Percentiles rank a stretch among this genome's conserved stretches.
These are phyloP conservation scores for Populus trichocarpa DNA, from an alignment of 441 rosid genomes.

Conservation along the genomic window DNA sequence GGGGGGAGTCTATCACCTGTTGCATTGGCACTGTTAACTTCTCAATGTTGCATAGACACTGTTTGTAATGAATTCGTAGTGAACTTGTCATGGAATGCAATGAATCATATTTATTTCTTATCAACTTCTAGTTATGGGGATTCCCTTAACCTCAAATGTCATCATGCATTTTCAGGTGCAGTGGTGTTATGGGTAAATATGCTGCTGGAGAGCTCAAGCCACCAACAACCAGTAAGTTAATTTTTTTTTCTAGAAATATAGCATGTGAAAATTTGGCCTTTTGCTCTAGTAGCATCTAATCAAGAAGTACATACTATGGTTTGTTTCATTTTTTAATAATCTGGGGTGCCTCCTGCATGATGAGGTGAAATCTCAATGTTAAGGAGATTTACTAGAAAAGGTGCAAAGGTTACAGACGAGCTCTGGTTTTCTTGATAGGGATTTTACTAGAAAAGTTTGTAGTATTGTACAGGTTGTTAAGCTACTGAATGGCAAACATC, in stretches of 20 bases:
- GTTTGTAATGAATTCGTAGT: not conserved
- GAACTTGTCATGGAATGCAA: not conserved
- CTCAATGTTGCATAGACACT: not conserved
- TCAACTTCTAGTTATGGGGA: not conserved
- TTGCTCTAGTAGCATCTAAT: not conserved
- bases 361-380: constrained; percentile 2
- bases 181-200: constrained; percentile 99
- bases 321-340: not conserved
- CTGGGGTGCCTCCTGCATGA: not conserved
- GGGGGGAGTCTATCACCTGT: no score
- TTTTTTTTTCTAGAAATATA: not conserved
- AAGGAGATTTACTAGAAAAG: not conserved
- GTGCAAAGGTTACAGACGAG: not conserved
- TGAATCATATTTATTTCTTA: not conserved
- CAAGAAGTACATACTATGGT: not conserved
- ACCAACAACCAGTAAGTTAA: constrained; percentile 76
- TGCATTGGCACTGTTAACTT: no score
- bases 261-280: not conserved
- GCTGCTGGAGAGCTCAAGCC: constrained; percentile 99
- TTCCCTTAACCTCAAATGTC: not conserved
- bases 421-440: not conserved
- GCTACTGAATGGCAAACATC: not conserved
- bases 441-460: not conserved
- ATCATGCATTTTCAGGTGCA: constrained; percentile 59
- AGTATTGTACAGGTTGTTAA: not conserved